Base-by-base conservation (phyloP, 768 basidiomycete species). In the Suillus occidentalis region DNA sequence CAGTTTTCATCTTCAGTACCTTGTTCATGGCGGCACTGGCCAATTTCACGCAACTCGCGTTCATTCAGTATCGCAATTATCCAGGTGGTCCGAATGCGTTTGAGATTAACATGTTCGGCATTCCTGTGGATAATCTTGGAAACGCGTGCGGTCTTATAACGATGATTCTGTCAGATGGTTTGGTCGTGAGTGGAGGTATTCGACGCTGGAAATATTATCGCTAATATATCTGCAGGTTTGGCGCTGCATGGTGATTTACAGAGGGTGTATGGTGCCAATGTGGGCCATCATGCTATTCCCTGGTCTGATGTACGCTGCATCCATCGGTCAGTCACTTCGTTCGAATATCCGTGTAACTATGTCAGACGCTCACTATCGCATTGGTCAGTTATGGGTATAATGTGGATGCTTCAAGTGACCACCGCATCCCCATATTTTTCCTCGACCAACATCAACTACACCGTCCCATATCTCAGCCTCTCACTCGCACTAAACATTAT, bases 401-500 rank as follows among this genome's bases (percentile, higher is more conserved):
- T 61, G 42, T 61, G 18, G 13, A 7, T 61, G n/a, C 42, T 61
- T n/a, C 60, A 52, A 37, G 49, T 60, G 13, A 42, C 58, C 18
- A 16, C 12, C 7, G 22, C 2, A 10, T 64, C 58, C 25, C 58
- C 58, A 62, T 62, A n/a, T 28, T 60, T 62, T 60, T 31, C 52
- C 22, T 61, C 70, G 20, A 66, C 66, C 55, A 47, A 61, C 1
- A 4, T 67, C 20, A 50, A 61, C 53, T 72, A 66, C 60, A 47
- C 66, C 13, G 25, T 72, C 3, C 67, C 77, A 0, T 79, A 77
- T 52, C 68, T 72, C 49, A 59, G 62, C 20, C 50, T 77, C 18
- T 75, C 76, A 0, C 56, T 79, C 25, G 70, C 68, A 0, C 64
- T 78, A 14, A 81, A 79, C 62, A 68, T 80, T 53, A 45, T 78